Percentiles rank a stretch among this genome's conserved stretches.
Evolutionary conservation across 352 stramenopile species (phyloP).

Genomic region (Phytophthora fragariae): DNA sequence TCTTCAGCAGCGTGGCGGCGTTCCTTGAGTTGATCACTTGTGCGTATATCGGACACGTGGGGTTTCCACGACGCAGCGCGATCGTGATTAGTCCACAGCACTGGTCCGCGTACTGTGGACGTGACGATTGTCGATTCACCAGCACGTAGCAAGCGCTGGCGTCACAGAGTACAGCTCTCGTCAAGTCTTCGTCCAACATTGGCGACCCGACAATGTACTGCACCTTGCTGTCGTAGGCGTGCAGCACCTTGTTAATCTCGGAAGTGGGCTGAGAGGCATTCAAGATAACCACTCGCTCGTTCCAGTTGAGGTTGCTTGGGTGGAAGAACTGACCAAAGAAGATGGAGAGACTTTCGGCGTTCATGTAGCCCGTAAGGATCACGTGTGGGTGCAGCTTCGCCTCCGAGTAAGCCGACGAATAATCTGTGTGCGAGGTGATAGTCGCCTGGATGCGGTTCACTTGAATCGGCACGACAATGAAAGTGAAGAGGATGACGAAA

Average conservation of each 20-base stretch:
- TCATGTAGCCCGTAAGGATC: constrained; percentile 77
- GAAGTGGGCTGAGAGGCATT: constrained; percentile 62
- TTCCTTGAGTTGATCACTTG: constrained; percentile 80
- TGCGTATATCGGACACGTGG: constrained; percentile 75
- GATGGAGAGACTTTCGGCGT: constrained; percentile 61
- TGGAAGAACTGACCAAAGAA: constrained; percentile 90
- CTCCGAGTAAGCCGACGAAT: constrained; percentile 79
- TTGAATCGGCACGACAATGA: constrained; percentile 84
- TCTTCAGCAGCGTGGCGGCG: constrained; percentile 71
- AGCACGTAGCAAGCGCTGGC: constrained; percentile 76
- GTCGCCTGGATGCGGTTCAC: constrained; percentile 79
- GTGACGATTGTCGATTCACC: constrained; percentile 61
- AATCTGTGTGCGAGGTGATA: constrained; percentile 81
- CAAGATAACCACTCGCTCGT: constrained; percentile 83
- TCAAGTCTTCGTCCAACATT: constrained; percentile 80
- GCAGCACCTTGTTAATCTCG: constrained; percentile 81
- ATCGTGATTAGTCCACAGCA: constrained; percentile 82
- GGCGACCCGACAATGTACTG: constrained; percentile 88
- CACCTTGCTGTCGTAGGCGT: constrained; percentile 75
- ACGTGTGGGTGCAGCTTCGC: constrained; percentile 80
- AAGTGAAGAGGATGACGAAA: constrained; percentile 86
- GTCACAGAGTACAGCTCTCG: constrained; percentile 57
- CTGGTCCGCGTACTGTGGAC: constrained; percentile 70
- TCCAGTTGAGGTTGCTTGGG: constrained; percentile 84
- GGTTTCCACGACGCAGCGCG: constrained; percentile 73